phyloP scores from a whole-genome alignment of 768 basidiomycete species.

The Lentinula sp. region DNA sequence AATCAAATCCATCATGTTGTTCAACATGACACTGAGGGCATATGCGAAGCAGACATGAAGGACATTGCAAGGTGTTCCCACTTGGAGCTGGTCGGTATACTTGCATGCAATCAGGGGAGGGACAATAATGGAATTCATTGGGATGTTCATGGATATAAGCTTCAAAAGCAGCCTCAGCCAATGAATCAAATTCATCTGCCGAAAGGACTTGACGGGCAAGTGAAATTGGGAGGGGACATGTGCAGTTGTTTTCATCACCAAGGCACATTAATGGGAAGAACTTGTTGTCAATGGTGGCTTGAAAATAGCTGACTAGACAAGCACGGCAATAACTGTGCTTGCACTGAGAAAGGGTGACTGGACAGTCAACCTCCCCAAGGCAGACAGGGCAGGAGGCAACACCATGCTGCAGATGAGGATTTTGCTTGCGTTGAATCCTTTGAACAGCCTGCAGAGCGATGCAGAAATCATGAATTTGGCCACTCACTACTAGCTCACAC shows the following conservation, averaged over 20 bases:
- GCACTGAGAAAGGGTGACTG: conserved; percentile 46
- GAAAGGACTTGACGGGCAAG: conserved; percentile 46
- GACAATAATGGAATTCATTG: conserved; percentile 66
- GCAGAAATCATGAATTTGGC: conserved; percentile 38
- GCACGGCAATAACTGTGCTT: conserved; percentile 64
- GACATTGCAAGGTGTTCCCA: conserved; percentile 57
- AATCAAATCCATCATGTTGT: conserved; percentile 63
- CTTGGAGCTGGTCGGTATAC: conserved; percentile 55
- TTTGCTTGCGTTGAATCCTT: conserved; percentile 19
- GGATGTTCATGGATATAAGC: conserved; percentile 53
- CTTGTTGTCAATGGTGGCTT: conserved; percentile 48
- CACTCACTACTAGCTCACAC: conserved; percentile 47
- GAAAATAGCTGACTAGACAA: conserved; percentile 56
- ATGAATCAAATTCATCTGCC: conserved; percentile 42
- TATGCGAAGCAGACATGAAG: conserved; percentile 63
- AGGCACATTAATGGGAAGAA: conserved; percentile 71
- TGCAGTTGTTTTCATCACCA: conserved; percentile 56
- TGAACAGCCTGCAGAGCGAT: conserved; percentile 36
- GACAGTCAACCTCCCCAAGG: conserved; percentile 47
- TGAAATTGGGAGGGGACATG: conserved; percentile 45
- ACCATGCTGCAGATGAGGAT: conserved; percentile 14
- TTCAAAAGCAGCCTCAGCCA: conserved; percentile 57
- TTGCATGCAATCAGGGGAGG: conserved; percentile 72
- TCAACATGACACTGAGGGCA: conserved; percentile 57
- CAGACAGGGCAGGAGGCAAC: conserved; percentile 60